Evolutionary conservation across 345 rosid species (phyloP), one percentile per base, ranked within the genome.

Genomic region (Brassica rapa): DNA sequence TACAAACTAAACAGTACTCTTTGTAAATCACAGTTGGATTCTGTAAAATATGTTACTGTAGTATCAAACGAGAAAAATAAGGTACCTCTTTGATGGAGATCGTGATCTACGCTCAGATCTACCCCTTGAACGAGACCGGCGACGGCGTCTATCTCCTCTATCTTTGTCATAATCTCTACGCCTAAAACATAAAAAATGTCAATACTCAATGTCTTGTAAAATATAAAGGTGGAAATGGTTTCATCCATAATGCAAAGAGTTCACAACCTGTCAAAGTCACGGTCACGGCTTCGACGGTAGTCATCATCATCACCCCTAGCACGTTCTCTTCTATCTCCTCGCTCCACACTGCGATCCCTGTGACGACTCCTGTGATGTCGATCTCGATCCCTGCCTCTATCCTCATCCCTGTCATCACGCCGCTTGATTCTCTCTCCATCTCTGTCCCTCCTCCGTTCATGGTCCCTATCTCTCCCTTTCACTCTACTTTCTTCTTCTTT

Each of bases 1-100:
- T 62, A 62, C 4, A 62, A 12, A 5, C 65, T 29, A 62, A 62
- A 62, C 9, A 29, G 16, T 6, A 14, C 9, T 27, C 8, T 27
- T 25, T 11, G 15, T 25, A 25, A 5, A 7, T n/a, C 39, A 62
- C 19, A 62, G 11, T 29, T 62, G 39, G 37, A 29, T 14, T 62
- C 37, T 29, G 3, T 14, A 62, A 14, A 29, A 62, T 61, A 61
- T 14, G 37, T n/a, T 16, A 62, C 37, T 30, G 6, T 16, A 21
- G 6, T 43, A 27, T 5, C 29, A 9, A 8, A 15, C 0, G 55
- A 27, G 27, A 74, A 32, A 74, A 19, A 53, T 33, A 32, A 24
- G 64, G 63, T 82, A 93, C 98, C 95, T 87, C 90, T 93, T 91
- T 0, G 98, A 89, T 41, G 86, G 89, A 9, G 96, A 90, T 11